These are phyloP conservation scores for Datura wrightii DNA, from an alignment of 257 asterid species.

Conservation along the genomic window DNA sequence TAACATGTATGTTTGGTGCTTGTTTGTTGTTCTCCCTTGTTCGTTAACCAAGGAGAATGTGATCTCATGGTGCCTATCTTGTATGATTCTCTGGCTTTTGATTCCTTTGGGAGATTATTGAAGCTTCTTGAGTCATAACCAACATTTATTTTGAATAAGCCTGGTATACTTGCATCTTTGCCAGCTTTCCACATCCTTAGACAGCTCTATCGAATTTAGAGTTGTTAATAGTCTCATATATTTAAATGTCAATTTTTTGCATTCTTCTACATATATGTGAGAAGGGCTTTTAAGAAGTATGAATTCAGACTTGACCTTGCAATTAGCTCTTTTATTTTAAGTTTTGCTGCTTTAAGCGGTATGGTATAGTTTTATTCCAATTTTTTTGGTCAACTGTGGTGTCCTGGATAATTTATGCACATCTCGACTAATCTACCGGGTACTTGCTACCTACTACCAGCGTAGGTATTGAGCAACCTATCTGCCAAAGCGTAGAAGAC, in stretches of 20 bases:
- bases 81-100: slow-evolving; percentile 3
- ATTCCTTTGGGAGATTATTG: slow-evolving; percentile 2
- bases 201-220: neutral
- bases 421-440: neutral
- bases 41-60: neutral
- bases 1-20: neutral
- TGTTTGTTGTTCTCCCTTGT: slow-evolving; percentile 16
- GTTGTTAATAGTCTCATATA: neutral
- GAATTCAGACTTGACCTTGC: neutral
- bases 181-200: neutral
- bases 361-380: neutral
- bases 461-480: neutral
- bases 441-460: neutral
- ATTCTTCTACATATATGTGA: slow-evolving; percentile 2
- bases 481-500: neutral
- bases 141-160: neutral
- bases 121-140: slow-evolving; percentile 13
- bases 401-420: neutral
- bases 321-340: neutral
- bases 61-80: slow-evolving; percentile 4
- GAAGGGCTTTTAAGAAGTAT: neutral
- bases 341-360: neutral
- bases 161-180: slow-evolving; percentile 5
- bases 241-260: neutral
- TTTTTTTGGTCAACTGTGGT: neutral